Evolutionary conservation across 176 grass and related monocot genomes (phyloP), one percentile per base, ranked within the genome.

Genomic region (Areca catechu): DNA sequence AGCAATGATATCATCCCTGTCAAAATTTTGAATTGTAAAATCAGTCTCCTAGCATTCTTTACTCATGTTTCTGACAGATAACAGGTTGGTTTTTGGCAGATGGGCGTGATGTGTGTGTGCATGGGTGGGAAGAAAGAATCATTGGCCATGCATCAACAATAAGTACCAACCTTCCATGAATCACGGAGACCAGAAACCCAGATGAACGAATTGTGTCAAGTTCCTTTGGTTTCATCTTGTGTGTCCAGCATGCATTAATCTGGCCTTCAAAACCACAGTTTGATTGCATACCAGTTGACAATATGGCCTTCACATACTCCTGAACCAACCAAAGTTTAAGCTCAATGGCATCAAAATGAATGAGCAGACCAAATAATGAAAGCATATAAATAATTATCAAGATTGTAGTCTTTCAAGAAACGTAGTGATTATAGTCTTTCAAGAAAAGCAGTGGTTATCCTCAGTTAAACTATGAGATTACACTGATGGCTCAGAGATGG

Each of bases 241-340:
- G 94, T 24, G 76, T 93, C 94, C 88, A 98, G 67, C 94, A 98
- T 57, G 94, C 94, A 65, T 81, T 98, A 48, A 89, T 56, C 80
- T 98, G 94, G 21, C 94, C 94, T 78, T 92, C 94, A 68, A 98
- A 98, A 25, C 94, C 94, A 58, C 53, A 85, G 49, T 77, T 81
- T 54, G 94, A 89, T 83, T 98, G 94, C 94, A 98, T 98, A 22
- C 94, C 94, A 60, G 79, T 76, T 16, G 88, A 89, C 53, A 88
- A 83, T 73, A 98, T 92, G 56, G 76, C 84, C 50, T 85, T 83
- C 60, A 93, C 94, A 66, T 98, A 98, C 74, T 93, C 67, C 94
- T 98, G 69, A 51, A 49, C 56, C 27, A 15, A 20, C 34, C 34
- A 12, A 12, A 43, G 9, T 43, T 3, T 12, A 43, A 2, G 34